A percentile compares a stretch with the other conserved stretches of the same genome.
phyloP scores from a whole-genome alignment of 177 flowering plant species.

The Tripterygium wilfordii region DNA sequence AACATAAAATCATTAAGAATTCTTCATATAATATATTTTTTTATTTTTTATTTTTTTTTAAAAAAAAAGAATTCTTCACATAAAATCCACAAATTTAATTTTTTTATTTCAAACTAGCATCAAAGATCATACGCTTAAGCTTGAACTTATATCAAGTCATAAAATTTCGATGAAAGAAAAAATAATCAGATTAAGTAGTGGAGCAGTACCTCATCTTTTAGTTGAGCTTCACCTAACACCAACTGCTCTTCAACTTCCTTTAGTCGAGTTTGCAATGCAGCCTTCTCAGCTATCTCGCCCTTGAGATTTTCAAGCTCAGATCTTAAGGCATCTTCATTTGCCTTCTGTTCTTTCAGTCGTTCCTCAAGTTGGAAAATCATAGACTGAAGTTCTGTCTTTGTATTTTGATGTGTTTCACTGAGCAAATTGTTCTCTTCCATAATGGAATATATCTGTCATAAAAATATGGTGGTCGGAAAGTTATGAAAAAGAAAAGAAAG shows the following conservation, averaged over 20 bases:
- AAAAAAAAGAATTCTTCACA: too few species aligned
- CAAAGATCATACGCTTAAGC: too few species aligned
- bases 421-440: slow-evolving; percentile 71
- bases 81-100: too few species aligned
- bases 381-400: slow-evolving; percentile 68
- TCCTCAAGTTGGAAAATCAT: slow-evolving; percentile 50
- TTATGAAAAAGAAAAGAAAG: not conserved
- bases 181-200: too few species aligned
- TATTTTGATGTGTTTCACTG: slow-evolving; percentile 44
- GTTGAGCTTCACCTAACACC: slow-evolving; percentile 34
- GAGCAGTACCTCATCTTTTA: slow-evolving; percentile 68
- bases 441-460: slow-evolving; percentile 59
- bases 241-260: slow-evolving; percentile 58
- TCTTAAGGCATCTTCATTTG: slow-evolving; percentile 36
- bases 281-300: slow-evolving; percentile 51
- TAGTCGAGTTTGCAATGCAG: slow-evolving; percentile 36
- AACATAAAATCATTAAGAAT: too few species aligned
- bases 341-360: slow-evolving; percentile 44
- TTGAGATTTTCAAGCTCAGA: slow-evolving; percentile 51
- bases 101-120: too few species aligned
- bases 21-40: too few species aligned
- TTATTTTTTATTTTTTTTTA: too few species aligned
- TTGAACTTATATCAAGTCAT: too few species aligned
- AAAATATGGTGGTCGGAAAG: not conserved
- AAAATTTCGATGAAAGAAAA: too few species aligned